Percentiles rank a stretch among this genome's conserved stretches.
These are phyloP conservation scores for Skeletonema costatum DNA, from an alignment of 108 stramenopile genomes.

Conservation along the genomic window DNA sequence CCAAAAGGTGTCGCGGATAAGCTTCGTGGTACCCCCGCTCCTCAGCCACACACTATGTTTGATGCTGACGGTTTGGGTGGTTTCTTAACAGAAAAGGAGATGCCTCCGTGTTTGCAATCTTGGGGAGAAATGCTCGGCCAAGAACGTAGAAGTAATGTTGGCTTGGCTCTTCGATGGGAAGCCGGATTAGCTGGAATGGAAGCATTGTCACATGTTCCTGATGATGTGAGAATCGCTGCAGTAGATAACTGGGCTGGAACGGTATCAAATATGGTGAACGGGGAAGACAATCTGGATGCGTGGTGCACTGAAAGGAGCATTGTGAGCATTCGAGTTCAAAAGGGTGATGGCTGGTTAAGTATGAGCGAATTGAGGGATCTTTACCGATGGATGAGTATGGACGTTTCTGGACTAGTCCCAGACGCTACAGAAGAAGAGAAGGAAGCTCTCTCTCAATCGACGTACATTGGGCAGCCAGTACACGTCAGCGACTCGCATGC, in stretches of 20 bases:
- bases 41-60: conserved; percentile 49
- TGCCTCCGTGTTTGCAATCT: conserved; percentile 54
- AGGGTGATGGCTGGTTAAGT: conserved; percentile 51
- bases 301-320: conserved; percentile 75
- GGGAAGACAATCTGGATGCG: conserved; percentile 50
- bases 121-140: conserved; percentile 55
- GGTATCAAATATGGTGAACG: conserved; percentile 55
- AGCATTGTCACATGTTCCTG: conserved; percentile 45
- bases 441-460: conserved; percentile 39
- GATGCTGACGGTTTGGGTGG: conserved; percentile 56
- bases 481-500: conserved; percentile 67
- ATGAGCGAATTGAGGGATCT: conserved; percentile 72
- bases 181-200: conserved; percentile 79
- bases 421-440: conserved; percentile 58
- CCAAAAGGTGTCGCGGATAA: conserved; percentile 57
- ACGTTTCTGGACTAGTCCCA: conserved; percentile 51
- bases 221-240: conserved; percentile 37
- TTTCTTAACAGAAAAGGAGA: conserved; percentile 72
- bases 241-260: conserved; percentile 57
- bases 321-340: conserved; percentile 66
- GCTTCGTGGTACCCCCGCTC: conserved; percentile 46
- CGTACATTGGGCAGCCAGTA: conserved; percentile 77
- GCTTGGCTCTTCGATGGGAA: conserved; percentile 73
- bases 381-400: conserved; percentile 73
- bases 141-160: conserved; percentile 54